phyloP scores from a whole-genome alignment of 108 stramenopile genomes.

The Craspedostauros australis region DNA sequence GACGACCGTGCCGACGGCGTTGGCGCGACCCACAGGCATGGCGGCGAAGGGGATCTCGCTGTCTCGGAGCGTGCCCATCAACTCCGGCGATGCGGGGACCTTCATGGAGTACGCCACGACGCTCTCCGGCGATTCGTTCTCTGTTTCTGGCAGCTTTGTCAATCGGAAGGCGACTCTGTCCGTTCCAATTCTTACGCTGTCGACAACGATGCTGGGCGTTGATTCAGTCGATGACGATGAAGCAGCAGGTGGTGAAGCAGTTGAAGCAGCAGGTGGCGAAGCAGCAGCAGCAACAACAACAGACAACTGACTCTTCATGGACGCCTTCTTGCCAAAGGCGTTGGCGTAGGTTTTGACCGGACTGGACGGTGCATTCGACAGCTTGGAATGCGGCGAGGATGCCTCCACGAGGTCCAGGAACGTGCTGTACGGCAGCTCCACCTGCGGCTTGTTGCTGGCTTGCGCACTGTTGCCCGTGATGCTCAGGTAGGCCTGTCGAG shows the following conservation, averaged over 20 bases:
- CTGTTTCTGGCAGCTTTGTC: conserved; percentile 25
- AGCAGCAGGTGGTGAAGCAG: neutral
- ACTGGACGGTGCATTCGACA: no score
- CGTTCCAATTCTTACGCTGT: conserved; percentile 51
- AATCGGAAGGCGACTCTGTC: conserved; percentile 53
- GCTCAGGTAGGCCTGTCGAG: no score
- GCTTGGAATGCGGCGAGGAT: no score
- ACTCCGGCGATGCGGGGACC: conserved; percentile 52
- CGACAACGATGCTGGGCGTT: conserved; percentile 14
- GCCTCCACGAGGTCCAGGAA: conserved; percentile 66
- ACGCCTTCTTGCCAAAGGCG: conserved; percentile 6
- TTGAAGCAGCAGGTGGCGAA: neutral
- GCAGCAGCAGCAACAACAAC: neutral
- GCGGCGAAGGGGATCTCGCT: conserved; percentile 62
- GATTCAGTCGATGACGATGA: neutral
- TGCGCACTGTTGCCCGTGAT: no score
- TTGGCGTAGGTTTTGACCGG: no score
- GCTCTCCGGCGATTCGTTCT: conserved; percentile 10
- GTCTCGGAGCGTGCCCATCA: conserved; percentile 43
- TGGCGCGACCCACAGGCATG: conserved; percentile 36
- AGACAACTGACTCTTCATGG: neutral
- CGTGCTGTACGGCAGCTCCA: conserved; percentile 61
- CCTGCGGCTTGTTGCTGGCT: conserved; percentile 23
- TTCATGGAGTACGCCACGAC: conserved; percentile 39
- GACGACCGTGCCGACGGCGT: conserved; percentile 20